Percentiles rank a stretch among this genome's conserved stretches.
These are phyloP conservation scores for Colletotrichum shisoi DNA, from an alignment of 2,329 filamentous ascomycete species.

Conservation along the genomic window DNA sequence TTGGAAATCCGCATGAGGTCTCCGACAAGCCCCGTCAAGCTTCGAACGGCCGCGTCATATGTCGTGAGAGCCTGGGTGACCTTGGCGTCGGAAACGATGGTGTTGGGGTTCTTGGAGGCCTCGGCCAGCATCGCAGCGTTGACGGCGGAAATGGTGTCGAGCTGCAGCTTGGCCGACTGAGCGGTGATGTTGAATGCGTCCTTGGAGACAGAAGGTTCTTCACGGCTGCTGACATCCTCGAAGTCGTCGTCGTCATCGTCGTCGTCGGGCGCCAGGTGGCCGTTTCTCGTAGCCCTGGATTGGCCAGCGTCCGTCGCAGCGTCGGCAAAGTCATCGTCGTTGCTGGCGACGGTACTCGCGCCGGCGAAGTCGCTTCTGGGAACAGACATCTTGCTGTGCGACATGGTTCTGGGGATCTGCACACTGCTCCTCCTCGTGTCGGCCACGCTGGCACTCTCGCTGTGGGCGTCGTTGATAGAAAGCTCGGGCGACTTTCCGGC, in stretches of 20 bases:
- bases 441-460: conserved; percentile 61
- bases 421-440: conserved; percentile 56
- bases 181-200: conserved; percentile 98
- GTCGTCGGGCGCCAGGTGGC: conserved; percentile 48
- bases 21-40: conserved; percentile 81
- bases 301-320: conserved; percentile 55
- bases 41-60: conserved; percentile 89
- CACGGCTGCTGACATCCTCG: conserved; percentile 78
- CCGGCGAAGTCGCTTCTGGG: conserved; percentile 50
- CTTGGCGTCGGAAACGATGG: conserved; percentile 77
- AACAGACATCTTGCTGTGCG: conserved; percentile 46
- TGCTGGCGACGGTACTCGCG: conserved; percentile 58
- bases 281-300: conserved; percentile 50
- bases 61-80: conserved; percentile 80
- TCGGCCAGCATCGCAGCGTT: conserved; percentile 81
- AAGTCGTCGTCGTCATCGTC: conserved; percentile 78
- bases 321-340: conserved; percentile 63
- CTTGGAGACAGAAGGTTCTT: conserved; percentile 77
- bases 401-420: conserved; percentile 55
- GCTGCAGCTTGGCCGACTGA: conserved; percentile 84
- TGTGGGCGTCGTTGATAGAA: conserved; percentile 57
- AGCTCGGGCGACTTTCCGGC: conserved; percentile 58
- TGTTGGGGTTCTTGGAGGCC: conserved; percentile 71
- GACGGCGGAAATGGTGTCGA: conserved; percentile 88
- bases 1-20: conserved; percentile 91